Evolutionary conservation across 108 stramenopile species (phyloP), one percentile per base, ranked within the genome.

Genomic region (Nitzschia palea): DNA sequence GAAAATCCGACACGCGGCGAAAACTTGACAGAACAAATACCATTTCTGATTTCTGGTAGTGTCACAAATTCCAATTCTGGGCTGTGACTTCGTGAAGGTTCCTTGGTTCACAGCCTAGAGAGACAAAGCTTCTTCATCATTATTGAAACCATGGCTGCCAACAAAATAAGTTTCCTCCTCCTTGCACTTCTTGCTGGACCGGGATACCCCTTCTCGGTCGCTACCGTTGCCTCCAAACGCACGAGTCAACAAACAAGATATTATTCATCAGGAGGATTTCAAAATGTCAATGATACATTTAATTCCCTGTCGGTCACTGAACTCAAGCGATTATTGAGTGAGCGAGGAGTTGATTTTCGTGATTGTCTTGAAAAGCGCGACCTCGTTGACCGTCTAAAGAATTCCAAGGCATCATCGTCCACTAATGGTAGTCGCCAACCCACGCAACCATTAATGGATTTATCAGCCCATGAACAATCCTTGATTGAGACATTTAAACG

Each of bases 351-450:
- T 40, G 88, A 89, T 57, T 89, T 78, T 73, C 81, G 88, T 10
- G 88, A 89, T 64, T 89, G 88, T 48, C 55, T 86, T 34, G 85
- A 86, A 65, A 89, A 89, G 64, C 56, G 74, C 10, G 88, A 89
- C 45, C 70, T 89, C 48, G 68, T 89, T 18, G 85, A 78, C 27
- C 67, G 88, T 4, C 59, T 89, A 29, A 36, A 51, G 47, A 15
- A 51, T 26, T 63, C 73, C 23, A 14, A 57, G 17, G 26, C 56
- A 6, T 20, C 35, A 2, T 20, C 28, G 5, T 23, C 44, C 9
- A 23, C 18, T 20, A 29, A 35, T 18, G 17, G 23, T 27, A 20
- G 20, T 17, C 34, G 32, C 57, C 42, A 18, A 20, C 22, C 47
- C 14, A 14, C 45, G 3, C 2, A 25, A 4, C 43, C 54, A 2